Evolutionary conservation across 75 land plant genomes (phyloP), one percentile per base, ranked within the genome.

Genomic region (Picea sitchensis): DNA sequence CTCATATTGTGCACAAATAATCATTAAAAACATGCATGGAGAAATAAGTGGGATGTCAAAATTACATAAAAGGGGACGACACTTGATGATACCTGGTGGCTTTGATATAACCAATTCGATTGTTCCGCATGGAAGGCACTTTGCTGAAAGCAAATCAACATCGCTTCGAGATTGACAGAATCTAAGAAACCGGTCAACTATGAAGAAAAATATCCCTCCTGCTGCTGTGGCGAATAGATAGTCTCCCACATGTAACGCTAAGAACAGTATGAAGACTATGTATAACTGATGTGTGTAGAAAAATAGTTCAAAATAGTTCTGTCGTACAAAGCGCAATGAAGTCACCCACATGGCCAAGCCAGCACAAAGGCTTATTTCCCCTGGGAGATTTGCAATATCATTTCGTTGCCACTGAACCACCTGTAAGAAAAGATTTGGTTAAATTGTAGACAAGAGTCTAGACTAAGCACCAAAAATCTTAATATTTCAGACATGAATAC

Each of bases 231-330:
- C 76, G 76, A 90, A 88, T 60, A 91, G 78, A 82, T 84, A 87
- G 68, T 90, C 91, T 4, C 92, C 94, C 54, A 89, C 84, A 79
- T 97, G 99, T 80, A 91, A 76, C 0, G 84, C 92, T 56, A 93
- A 77, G 87, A 95, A 95, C 59, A 91, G 82, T 21, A 92, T 83
- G 61, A 93, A 97, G 34, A 95, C 85, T 20, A 91, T 26, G 72
- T 95, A 97, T 1, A 97, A 82, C 63, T 97, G 98, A 78, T 97
- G 99, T 11, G 92, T 91, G 89, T 85, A 91, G 89, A 92, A 97
- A 89, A 97, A 97, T 68, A 95, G 76, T 85, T 97, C 94, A 38
- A 95, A 97, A 34, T 76, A 78, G 14, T 79, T 38, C 82, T 80
- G 88, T 59, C 99, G 86, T 20, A 97, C 84, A 18, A 73, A 84